These are phyloP conservation scores for Triglochin maritima DNA, from an alignment of 106 monocot species.

Conservation along the genomic window DNA sequence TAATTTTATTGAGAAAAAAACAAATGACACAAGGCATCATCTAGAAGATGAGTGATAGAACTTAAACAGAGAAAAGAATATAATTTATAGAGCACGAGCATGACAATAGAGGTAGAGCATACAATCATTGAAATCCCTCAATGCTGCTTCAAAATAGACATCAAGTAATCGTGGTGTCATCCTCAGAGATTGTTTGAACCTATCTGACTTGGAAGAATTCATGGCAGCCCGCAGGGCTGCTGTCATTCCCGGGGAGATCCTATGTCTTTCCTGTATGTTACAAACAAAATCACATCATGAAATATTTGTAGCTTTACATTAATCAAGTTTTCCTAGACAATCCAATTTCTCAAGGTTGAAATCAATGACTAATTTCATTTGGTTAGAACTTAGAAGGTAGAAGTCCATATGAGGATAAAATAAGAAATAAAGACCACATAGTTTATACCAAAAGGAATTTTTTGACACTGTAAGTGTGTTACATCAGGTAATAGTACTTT, in stretches of 20 bases:
- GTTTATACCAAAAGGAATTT: too few relatives aligned
- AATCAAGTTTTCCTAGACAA: not conserved
- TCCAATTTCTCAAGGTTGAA: not conserved
- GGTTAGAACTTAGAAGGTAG: too few relatives aligned
- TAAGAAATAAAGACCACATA: too few relatives aligned
- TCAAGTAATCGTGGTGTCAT: constrained; percentile 71
- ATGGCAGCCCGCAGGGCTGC: constrained; percentile 58
- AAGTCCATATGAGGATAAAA: too few relatives aligned
- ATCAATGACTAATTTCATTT: not conserved
- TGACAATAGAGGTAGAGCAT: constrained; percentile 19
- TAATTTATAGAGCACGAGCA: not conserved
- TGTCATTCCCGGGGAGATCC: constrained; percentile 63
- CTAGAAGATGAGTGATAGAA: not conserved
- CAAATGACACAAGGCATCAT: not conserved
- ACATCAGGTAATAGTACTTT: too few relatives aligned
- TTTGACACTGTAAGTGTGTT: too few relatives aligned
- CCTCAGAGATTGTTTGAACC: constrained; percentile 55
- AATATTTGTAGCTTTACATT: not conserved
- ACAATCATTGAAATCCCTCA: constrained; percentile 76
- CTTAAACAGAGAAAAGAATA: not conserved
- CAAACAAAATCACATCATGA: not conserved
- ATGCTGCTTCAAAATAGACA: constrained; percentile 55
- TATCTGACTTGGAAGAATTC: constrained; percentile 50
- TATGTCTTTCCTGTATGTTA: constrained; percentile 56
- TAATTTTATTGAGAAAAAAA: not conserved